Base-by-base conservation (phyloP, 2,329 filamentous ascomycete species). In the Hypoxylon sp. region DNA sequence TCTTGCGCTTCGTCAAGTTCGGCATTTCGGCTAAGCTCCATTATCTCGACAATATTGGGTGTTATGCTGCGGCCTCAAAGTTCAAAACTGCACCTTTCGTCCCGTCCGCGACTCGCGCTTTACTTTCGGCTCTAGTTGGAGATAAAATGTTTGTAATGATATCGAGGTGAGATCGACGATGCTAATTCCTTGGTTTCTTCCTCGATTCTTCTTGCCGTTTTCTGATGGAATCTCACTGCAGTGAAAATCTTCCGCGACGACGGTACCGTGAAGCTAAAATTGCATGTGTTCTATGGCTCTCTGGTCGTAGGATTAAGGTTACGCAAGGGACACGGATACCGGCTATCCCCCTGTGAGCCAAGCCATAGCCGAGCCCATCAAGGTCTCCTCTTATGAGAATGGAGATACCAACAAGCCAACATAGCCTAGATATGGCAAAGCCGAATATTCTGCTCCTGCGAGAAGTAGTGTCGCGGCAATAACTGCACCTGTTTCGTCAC, bases 1-100 rank as follows among this genome's bases (percentile, higher is more conserved):
- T 27, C 25, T 27, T 27, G 40, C 33, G 31, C 20, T 50, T 51
- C 53, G 46, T 51, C 57, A 22, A 40, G 2, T 51, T 61, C 57
- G 57, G 35, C 22, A 10, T 61, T 61, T 35, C 46, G 57, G 20
- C 27, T 10, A 2, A 40, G n/a, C 1, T 46, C 2, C 11, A 8
- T 2, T 6, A 14, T 8, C 6, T 13, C 13, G 14, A 42, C 40
- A 22, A 22, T 44, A 22, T 22, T 44, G 11, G 40, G 40, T 10
- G 3, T 44, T 5, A 44, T 44, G 7, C 8, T 22, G 17, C 40
- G 40, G 17, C 17, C 2, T 20, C 17, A 11, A 44, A 5, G 5
- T 22, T 11, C 8, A 22, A 3, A 22, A 22, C 7, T 22, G 17
- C 11, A n/a, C 2, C 5, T 11, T 22, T 44, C 3, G 5, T 22